Evolutionary conservation across 176 grass and related monocot species (phyloP).

Genomic region (Eleusine coracana): DNA sequence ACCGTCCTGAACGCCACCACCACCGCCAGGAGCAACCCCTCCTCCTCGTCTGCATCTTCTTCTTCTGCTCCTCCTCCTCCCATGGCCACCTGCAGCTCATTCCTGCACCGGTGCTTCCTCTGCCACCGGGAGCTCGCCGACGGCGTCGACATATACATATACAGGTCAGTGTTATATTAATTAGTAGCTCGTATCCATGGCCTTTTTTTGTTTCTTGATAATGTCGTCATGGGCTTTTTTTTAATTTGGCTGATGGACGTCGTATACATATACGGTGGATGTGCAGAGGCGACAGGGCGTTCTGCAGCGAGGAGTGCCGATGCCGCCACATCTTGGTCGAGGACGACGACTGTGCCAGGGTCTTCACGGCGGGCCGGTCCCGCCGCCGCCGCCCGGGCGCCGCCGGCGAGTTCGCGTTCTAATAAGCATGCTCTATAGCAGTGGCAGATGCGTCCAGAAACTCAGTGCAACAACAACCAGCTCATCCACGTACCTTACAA

Average conservation of each 20-base stretch:
- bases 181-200: too few relatives aligned
- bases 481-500: too few relatives aligned
- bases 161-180: slow-evolving; percentile 32
- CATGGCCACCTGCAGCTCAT: background rate
- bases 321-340: slow-evolving; percentile 34
- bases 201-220: too few relatives aligned
- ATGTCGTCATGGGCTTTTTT: too few relatives aligned
- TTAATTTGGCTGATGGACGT: too few relatives aligned
- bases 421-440: background rate
- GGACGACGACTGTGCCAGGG: slow-evolving; percentile 1
- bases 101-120: slow-evolving; percentile 52
- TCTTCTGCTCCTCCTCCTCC: background rate
- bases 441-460: too few relatives aligned
- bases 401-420: slow-evolving; percentile 9
- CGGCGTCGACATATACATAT: slow-evolving; percentile 59
- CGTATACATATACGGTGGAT: background rate
- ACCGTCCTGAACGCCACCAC: too few relatives aligned
- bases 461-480: too few relatives aligned
- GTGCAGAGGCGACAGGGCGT: slow-evolving; percentile 50
- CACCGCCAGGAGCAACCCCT: too few relatives aligned
- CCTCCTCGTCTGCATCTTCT: too few relatives aligned
- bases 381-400: background rate
- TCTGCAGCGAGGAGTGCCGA: slow-evolving; percentile 57
- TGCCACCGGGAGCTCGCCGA: slow-evolving; percentile 46
- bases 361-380: background rate